Evolutionary conservation across 495 filamentous ascomycete genomes (phyloP).

Genomic region (Hypoxylon perforatum): DNA sequence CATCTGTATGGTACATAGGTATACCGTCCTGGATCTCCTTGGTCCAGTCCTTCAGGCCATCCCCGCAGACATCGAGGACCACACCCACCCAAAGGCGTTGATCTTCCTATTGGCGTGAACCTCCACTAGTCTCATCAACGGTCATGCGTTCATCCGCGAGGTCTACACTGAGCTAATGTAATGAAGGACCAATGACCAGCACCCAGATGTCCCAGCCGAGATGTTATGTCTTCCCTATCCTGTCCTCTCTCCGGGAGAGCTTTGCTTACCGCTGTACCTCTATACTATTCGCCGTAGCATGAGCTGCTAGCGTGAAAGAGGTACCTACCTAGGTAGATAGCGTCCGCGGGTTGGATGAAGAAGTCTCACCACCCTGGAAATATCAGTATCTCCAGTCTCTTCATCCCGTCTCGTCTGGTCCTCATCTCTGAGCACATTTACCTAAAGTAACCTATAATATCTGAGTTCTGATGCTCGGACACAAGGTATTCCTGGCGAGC

Average conservation of each 20-base stretch:
- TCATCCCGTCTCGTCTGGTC: constrained; percentile 29
- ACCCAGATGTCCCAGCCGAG: constrained; percentile 55
- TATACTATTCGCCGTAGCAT: constrained; percentile 23
- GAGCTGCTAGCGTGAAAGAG: constrained; percentile 7
- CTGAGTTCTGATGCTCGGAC: constrained; percentile 18
- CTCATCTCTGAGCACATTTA: constrained; percentile 13
- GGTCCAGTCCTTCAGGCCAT: constrained; percentile 44
- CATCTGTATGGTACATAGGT: constrained; percentile 20
- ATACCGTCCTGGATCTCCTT: constrained; percentile 21
- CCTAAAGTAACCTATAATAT: constrained; percentile 4
- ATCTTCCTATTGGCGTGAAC: constrained; percentile 53
- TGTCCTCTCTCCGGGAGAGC: constrained; percentile 41
- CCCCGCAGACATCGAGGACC: constrained; percentile 48
- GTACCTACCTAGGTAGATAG: constrained; percentile 10
- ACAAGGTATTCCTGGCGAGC: constrained; percentile 32
- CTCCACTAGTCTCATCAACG: constrained; percentile 54
- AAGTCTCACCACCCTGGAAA: constrained; percentile 30
- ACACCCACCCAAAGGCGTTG: constrained; percentile 49
- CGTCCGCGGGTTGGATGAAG: constrained; percentile 17
- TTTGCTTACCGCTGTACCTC: constrained; percentile 39
- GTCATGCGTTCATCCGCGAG: constrained; percentile 61
- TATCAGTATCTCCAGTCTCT: constrained; percentile 23
- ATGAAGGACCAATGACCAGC: constrained; percentile 53
- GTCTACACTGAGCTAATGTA: constrained; percentile 58
- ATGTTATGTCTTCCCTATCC: constrained; percentile 49